A percentile compares a stretch with the other conserved stretches of the same genome.
Evolutionary conservation across 1,139 yeast genomes (phyloP).

Genomic region (Candida tropicalis): DNA sequence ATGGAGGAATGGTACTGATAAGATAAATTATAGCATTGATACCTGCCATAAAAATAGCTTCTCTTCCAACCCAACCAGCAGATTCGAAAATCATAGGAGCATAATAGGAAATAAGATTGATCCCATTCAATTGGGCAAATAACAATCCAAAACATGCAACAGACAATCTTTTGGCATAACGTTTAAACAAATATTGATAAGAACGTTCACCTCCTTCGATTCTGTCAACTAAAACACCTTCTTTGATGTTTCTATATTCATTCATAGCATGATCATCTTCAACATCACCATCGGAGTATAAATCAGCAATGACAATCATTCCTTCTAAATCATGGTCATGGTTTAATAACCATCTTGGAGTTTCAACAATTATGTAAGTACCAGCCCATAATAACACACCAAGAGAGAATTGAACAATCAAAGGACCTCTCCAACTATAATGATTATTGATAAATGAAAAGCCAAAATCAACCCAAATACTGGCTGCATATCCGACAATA

Average conservation of each 20-base stretch:
- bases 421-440: slow-evolving; percentile 78
- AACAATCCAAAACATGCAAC: slow-evolving; percentile 90
- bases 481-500: slow-evolving; percentile 79
- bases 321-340: slow-evolving; percentile 91
- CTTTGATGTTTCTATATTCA: slow-evolving; percentile 50
- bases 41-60: slow-evolving; percentile 93
- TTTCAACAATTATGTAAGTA: slow-evolving; percentile 76
- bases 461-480: slow-evolving; percentile 90
- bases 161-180: slow-evolving; percentile 74
- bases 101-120: slow-evolving; percentile 88
- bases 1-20: slow-evolving; percentile 79
- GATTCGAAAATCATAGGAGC: slow-evolving; percentile 93
- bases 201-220: slow-evolving; percentile 73
- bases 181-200: slow-evolving; percentile 62
- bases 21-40: slow-evolving; percentile 78
- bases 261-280: slow-evolving; percentile 67
- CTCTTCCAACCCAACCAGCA: slow-evolving; percentile 92
- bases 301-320: slow-evolving; percentile 49
- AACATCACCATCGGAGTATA: slow-evolving; percentile 49
- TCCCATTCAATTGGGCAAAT: slow-evolving; percentile 93
- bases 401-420: slow-evolving; percentile 73
- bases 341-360: slow-evolving; percentile 88
- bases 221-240: slow-evolving; percentile 57
- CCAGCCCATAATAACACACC: slow-evolving; percentile 73
- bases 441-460: slow-evolving; percentile 60